Evolutionary conservation across 441 rosid genomes (phyloP).

Genomic region (Aleurites moluccanus): DNA sequence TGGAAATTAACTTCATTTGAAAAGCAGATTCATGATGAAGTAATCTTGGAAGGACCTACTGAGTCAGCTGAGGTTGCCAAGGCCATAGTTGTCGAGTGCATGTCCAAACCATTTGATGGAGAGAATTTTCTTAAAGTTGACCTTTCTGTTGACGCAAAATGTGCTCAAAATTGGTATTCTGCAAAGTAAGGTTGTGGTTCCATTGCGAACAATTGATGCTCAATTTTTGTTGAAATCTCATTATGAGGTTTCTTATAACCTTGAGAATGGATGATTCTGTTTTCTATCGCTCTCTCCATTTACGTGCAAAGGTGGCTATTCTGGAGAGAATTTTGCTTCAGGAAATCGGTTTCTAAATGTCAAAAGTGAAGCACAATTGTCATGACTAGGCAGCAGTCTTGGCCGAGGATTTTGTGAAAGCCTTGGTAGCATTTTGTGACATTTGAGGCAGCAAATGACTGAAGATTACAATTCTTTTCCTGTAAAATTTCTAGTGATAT

Average conservation of each 20-base stretch:
- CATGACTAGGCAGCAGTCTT: not conserved
- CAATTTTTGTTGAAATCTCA: constrained; percentile 2
- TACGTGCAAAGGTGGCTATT: not conserved
- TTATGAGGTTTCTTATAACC: not conserved
- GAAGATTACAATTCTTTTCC: constrained; percentile 1
- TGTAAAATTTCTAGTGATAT: constrained; percentile 2
- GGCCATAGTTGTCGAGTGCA: constrained; percentile 83
- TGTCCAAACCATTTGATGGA: constrained; percentile 82
- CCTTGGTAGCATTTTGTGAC: not conserved
- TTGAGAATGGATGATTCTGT: constrained; percentile 6
- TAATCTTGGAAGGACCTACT: constrained; percentile 94
- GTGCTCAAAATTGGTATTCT: constrained; percentile 92
- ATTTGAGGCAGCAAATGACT: not conserved
- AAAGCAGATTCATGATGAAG: constrained; percentile 95
- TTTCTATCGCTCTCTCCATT: not conserved
- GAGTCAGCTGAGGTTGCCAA: constrained; percentile 87
- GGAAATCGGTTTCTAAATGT: constrained; percentile 7
- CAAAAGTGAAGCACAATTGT: not conserved
- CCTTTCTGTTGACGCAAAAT: constrained; percentile 84
- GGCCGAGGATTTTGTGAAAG: not conserved
- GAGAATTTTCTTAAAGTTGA: constrained; percentile 75
- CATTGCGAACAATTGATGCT: constrained; percentile 7
- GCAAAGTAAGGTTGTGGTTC: constrained; percentile 49
- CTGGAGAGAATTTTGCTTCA: constrained; percentile 7
- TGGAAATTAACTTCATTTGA: constrained; percentile 22